Evolutionary conservation across 768 basidiomycete genomes (phyloP).

Genomic region (Leccinum sublutescens): DNA sequence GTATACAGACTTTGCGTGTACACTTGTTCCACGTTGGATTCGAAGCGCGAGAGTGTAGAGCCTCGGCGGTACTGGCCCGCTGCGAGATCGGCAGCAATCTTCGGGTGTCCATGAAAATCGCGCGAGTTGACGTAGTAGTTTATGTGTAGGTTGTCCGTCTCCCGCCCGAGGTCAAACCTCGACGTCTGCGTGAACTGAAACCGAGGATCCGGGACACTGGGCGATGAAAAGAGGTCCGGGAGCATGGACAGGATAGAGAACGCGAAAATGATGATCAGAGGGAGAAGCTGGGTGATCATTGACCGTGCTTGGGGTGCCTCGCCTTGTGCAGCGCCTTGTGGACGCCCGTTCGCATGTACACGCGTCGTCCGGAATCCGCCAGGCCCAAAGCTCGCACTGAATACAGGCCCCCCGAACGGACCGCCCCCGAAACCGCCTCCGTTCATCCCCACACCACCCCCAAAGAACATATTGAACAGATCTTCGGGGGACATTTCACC

Average conservation of each 20-base stretch:
- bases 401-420: constrained; percentile 51
- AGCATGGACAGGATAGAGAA: constrained; percentile 83
- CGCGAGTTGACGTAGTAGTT: constrained; percentile 80
- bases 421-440: constrained; percentile 57
- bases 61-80: constrained; percentile 35
- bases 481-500: constrained; percentile 94
- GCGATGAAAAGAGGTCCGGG: constrained; percentile 69
- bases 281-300: constrained; percentile 73
- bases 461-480: constrained; percentile 98
- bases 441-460: constrained; percentile 48
- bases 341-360: constrained; percentile 41
- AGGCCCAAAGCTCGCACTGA: constrained; percentile 75
- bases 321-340: constrained; percentile 35
- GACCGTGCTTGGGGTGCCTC: constrained; percentile 51
- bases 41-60: constrained; percentile 56
- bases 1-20: constrained; percentile 71
- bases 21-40: constrained; percentile 68
- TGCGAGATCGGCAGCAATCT: constrained; percentile 70
- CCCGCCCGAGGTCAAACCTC: constrained; percentile 67
- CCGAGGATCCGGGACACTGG: constrained; percentile 70
- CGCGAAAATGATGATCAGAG: constrained; percentile 77
- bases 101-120: constrained; percentile 76
- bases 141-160: constrained; percentile 67
- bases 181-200: constrained; percentile 66
- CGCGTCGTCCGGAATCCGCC: constrained; percentile 79